Evolutionary conservation across 179 eudicot genomes (phyloP), one percentile per base, ranked within the genome.

Genomic region (Camellia oleifera): DNA sequence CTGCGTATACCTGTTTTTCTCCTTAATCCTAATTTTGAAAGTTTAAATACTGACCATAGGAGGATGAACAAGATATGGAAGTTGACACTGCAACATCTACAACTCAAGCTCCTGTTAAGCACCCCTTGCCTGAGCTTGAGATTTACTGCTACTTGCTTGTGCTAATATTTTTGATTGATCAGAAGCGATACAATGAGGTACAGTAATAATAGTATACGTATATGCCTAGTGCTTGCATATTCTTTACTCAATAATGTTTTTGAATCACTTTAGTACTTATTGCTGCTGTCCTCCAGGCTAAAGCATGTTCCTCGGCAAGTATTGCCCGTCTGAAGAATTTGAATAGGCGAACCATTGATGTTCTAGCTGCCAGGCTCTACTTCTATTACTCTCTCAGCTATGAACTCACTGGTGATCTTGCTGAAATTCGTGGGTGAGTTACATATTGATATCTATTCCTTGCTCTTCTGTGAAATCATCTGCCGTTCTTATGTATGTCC

Each of bases 401-500:
- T 87, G 99, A 95, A 82, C 91, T 91, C 69, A 92, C 96, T 58
- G 97, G 92, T 20, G 90, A 91, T 82, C 96, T 95, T 75, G 92
- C 94, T 79, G 98, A 90, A 80, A 95, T 95, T 78, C 97, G 98
- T 40, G 97, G 98, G 99, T 95, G 80, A 79, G 93, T 82, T 79
- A 53, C 26, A 69, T 63, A 23, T 63, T 70, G 26, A 14, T 66
- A 32, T 48, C 77, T 45, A 7, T 65, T 62, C 20, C 3, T 14
- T 17, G 5, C 20, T 67, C 48, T 14, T 0, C 54, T 11, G 2
- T 53, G 48, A 10, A 65, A 57, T 20, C 14, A 18, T 81, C 74
- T 45, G 7, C 5, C 5, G 18, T 48, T 44, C 14, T 58, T 70
- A 23, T 75, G 7, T 67, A 46, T 60, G 71, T 42, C 70, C 69